These are phyloP conservation scores for Lactarius sp. DNA, from an alignment of 768 basidiomycete genomes.

Conservation along the genomic window DNA sequence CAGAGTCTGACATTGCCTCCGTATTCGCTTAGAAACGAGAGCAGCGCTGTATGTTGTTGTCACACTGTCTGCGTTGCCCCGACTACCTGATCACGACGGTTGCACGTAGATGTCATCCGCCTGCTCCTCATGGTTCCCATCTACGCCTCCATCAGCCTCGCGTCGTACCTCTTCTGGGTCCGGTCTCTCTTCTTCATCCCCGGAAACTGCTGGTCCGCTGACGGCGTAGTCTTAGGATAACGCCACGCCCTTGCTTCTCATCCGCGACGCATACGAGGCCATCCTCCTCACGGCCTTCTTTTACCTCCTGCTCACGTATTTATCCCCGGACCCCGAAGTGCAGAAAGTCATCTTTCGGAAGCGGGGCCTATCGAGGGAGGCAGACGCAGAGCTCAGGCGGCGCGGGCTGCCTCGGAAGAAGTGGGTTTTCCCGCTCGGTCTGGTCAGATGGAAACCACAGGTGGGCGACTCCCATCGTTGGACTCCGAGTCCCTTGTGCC, in stretches of 20 bases:
- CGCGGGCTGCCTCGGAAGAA: slow-evolving; percentile 44
- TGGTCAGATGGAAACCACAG: slow-evolving; percentile 56
- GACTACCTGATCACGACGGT: neutral
- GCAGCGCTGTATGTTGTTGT: slow-evolving; percentile 50
- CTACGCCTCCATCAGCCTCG: slow-evolving; percentile 62
- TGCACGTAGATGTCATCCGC: slow-evolving; percentile 56
- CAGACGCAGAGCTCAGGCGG: slow-evolving; percentile 41
- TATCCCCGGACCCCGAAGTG: slow-evolving; percentile 57
- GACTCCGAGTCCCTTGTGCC: neutral
- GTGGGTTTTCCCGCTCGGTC: slow-evolving; percentile 70
- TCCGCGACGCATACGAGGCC: slow-evolving; percentile 73
- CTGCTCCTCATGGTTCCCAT: slow-evolving; percentile 75
- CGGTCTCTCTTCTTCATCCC: neutral
- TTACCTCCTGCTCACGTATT: slow-evolving; percentile 66
- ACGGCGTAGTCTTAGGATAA: slow-evolving; percentile 42
- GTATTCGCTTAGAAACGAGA: slow-evolving; percentile 50
- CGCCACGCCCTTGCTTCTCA: slow-evolving; percentile 60
- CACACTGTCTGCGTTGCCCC: neutral
- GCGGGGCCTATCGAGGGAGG: slow-evolving; percentile 51
- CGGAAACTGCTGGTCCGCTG: neutral
- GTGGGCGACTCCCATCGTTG: slow-evolving; percentile 32
- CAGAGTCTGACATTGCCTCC: neutral
- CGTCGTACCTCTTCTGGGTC: slow-evolving; percentile 71
- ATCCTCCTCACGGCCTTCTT: slow-evolving; percentile 74
- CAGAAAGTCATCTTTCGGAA: slow-evolving; percentile 58